phyloP scores from a whole-genome alignment of 805 yeast genomes.

The Kregervanrija pseudodelftensis region DNA sequence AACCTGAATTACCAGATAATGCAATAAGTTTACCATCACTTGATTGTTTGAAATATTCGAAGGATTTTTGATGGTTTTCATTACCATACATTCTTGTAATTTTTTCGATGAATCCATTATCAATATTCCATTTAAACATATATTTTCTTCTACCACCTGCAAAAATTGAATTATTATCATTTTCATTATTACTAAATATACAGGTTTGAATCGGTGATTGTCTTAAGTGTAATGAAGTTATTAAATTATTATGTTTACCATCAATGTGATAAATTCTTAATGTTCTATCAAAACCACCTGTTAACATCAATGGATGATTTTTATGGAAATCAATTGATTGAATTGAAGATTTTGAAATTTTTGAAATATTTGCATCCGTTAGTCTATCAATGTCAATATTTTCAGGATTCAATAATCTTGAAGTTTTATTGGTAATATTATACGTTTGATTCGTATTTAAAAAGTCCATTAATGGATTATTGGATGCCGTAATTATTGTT shows the following conservation, averaged over 20 bases:
- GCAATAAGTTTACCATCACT: slow-evolving; percentile 69
- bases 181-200: slow-evolving; percentile 46
- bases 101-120: slow-evolving; percentile 59
- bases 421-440: slow-evolving; percentile 26
- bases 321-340: slow-evolving; percentile 85
- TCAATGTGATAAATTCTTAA: slow-evolving; percentile 84
- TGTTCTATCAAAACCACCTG: slow-evolving; percentile 91
- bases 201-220: slow-evolving; percentile 80
- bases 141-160: slow-evolving; percentile 90
- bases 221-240: slow-evolving; percentile 72
- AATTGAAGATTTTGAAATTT: slow-evolving; percentile 69
- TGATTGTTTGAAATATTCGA: slow-evolving; percentile 78
- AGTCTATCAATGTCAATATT: slow-evolving; percentile 72
- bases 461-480: slow-evolving; percentile 28
- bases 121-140: slow-evolving; percentile 87
- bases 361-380: slow-evolving; percentile 75
- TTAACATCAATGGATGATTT: slow-evolving; percentile 69
- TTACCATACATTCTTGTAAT: slow-evolving; percentile 89
- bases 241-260: slow-evolving; percentile 74
- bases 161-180: slow-evolving; percentile 46
- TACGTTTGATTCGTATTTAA: slow-evolving; percentile 27
- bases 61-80: slow-evolving; percentile 73
- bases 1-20: slow-evolving; percentile 79
- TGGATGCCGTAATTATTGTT: slow-evolving; percentile 17
- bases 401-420: slow-evolving; percentile 60